Percentiles rank a stretch among this genome's conserved stretches.
Evolutionary conservation across 441 rosid genomes (phyloP).

Genomic region (Mallotus repandus): DNA sequence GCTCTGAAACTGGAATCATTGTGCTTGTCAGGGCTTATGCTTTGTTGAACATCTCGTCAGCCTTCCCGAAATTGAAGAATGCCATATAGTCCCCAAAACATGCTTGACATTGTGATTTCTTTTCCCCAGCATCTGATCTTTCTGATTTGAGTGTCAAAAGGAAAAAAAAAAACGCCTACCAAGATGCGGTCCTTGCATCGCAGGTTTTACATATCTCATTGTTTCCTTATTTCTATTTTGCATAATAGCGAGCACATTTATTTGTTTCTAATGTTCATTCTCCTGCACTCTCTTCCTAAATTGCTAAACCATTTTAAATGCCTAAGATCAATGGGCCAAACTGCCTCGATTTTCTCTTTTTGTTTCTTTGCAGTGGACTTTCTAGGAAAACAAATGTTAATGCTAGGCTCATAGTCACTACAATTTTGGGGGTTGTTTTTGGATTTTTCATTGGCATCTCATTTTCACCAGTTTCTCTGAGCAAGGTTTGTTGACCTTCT

Average conservation of each 20-base stretch:
- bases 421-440: slow-evolving; percentile 61
- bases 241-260: neutral
- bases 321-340: neutral
- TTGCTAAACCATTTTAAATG: neutral
- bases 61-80: slow-evolving; percentile 27
- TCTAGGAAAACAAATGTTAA: slow-evolving; percentile 53
- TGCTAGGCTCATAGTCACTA: slow-evolving; percentile 47
- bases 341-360: slow-evolving; percentile 13
- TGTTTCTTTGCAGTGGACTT: slow-evolving; percentile 59
- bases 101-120: slow-evolving; percentile 27
- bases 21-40: slow-evolving; percentile 13
- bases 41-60: neutral
- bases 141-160: slow-evolving; percentile 25
- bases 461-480: slow-evolving; percentile 56
- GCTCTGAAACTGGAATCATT: slow-evolving; percentile 9
- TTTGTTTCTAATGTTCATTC: slow-evolving; percentile 6
- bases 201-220: slow-evolving; percentile 39
- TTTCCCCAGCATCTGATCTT: slow-evolving; percentile 26
- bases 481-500: slow-evolving; percentile 47
- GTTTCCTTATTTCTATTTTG: neutral
- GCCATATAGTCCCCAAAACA: slow-evolving; percentile 22
- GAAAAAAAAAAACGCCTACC: slow-evolving; percentile 1
- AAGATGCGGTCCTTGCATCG: slow-evolving; percentile 56
- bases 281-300: neutral
- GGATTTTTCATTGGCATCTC: slow-evolving; percentile 75